phyloP scores from a whole-genome alignment of 768 basidiomycete genomes.

The Dictyophora rubrovolvata region DNA sequence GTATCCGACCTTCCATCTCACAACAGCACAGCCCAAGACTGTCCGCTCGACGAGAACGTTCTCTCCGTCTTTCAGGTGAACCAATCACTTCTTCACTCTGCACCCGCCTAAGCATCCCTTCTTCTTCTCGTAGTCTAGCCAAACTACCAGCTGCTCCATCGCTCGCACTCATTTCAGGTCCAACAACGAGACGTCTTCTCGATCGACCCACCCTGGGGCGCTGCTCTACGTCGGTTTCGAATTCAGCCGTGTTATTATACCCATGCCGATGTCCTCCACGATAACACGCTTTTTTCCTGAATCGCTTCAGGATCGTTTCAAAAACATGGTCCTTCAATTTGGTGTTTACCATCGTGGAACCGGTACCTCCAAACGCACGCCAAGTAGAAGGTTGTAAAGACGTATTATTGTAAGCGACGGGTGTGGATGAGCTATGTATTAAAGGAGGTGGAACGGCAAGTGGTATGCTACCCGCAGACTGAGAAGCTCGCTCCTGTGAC shows the following conservation, averaged over 20 bases:
- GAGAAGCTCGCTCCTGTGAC: constrained; percentile 1
- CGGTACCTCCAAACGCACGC: constrained; percentile 76
- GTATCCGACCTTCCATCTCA: neutral
- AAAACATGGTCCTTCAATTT: constrained; percentile 95
- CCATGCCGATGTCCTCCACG: constrained; percentile 36
- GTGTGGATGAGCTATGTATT: constrained; percentile 16
- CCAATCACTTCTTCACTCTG: constrained; percentile 51
- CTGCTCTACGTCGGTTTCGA: constrained; percentile 16
- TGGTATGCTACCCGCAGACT: constrained; percentile 22
- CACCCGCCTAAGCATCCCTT: constrained; percentile 40
- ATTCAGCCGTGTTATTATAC: constrained; percentile 36
- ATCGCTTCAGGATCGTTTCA: constrained; percentile 70
- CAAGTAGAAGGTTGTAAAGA: constrained; percentile 24
- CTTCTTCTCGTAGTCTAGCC: constrained; percentile 17
- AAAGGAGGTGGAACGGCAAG: constrained; percentile 31
- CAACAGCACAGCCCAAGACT: neutral
- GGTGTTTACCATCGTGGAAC: constrained; percentile 89
- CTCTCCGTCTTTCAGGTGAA: constrained; percentile 21
- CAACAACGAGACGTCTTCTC: constrained; percentile 10
- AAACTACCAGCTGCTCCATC: constrained; percentile 5
- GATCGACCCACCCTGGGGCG: constrained; percentile 7
- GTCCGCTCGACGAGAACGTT: neutral
- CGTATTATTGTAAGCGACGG: neutral
- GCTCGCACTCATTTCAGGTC: constrained; percentile 17
- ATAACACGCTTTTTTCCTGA: constrained; percentile 40